These are phyloP conservation scores for Phycomyces blakesleeanus DNA, from an alignment of 192 early-diverging fungal species.

Conservation along the genomic window DNA sequence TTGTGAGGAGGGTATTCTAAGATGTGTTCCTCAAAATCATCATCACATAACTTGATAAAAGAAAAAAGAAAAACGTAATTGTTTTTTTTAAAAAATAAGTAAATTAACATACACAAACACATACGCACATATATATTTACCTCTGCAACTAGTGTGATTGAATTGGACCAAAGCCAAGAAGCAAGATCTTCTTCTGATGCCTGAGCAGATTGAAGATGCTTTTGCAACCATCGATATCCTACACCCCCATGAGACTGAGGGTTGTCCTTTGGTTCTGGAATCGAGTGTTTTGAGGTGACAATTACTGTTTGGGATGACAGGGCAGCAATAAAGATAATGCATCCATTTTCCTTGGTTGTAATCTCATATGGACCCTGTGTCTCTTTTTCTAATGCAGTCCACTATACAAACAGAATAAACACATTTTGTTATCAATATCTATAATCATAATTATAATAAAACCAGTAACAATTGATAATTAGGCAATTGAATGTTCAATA, in stretches of 20 bases:
- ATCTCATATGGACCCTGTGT: conserved; percentile 87
- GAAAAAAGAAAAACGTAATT: conserved; percentile 15
- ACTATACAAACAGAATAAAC: conserved; percentile 35
- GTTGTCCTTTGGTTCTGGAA: conserved; percentile 33
- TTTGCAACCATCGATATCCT: conserved; percentile 68
- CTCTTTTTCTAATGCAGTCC: conserved; percentile 50
- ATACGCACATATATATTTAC: too few relatives aligned
- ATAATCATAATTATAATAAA: too few relatives aligned
- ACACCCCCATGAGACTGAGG: conserved; percentile 50
- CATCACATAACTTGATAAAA: conserved; percentile 94
- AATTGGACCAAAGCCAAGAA: conserved; percentile 63
- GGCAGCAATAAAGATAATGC: conserved; percentile 83
- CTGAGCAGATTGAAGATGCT: conserved; percentile 56
- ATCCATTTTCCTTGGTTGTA: conserved; percentile 95
- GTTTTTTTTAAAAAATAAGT: background rate
- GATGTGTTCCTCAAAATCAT: conserved; percentile 94
- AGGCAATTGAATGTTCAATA: too few relatives aligned
- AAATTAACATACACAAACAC: too few relatives aligned
- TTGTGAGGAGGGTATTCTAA: conserved; percentile 74
- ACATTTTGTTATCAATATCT: too few relatives aligned
- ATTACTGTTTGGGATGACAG: conserved; percentile 59
- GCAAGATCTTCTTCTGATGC: conserved; percentile 66
- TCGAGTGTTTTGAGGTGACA: conserved; percentile 86
- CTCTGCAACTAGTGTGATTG: conserved; percentile 83
- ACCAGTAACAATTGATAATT: too few relatives aligned